A percentile compares a stretch with the other conserved stretches of the same genome.
These are phyloP conservation scores for Xylaria nigripes DNA, from an alignment of 495 filamentous ascomycete species.

Conservation along the genomic window DNA sequence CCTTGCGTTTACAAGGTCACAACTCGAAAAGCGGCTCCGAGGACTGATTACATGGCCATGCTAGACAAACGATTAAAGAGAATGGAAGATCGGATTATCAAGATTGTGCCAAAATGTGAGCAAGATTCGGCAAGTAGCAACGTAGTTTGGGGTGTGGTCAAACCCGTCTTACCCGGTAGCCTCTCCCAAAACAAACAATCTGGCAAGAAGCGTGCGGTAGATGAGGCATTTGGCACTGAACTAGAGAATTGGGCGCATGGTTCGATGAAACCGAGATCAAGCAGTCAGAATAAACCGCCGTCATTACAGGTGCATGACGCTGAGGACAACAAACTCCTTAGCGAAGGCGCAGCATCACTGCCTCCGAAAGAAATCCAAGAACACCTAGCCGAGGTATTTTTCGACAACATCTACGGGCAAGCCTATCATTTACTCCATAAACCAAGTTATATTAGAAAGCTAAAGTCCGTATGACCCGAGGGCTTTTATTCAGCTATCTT, in stretches of 20 bases:
- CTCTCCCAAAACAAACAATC: slow-evolving; percentile 41
- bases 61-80: slow-evolving; percentile 83
- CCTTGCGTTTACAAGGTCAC: slow-evolving; percentile 99
- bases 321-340: slow-evolving; percentile 64
- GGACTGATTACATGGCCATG: slow-evolving; percentile 99
- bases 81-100: slow-evolving; percentile 98
- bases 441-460: slow-evolving; percentile 85
- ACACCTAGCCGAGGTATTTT: slow-evolving; percentile 90
- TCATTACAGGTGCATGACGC: slow-evolving; percentile 54
- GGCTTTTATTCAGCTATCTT: neutral
- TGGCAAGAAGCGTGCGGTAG: slow-evolving; percentile 74
- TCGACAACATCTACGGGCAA: slow-evolving; percentile 93
- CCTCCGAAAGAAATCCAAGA: slow-evolving; percentile 87
- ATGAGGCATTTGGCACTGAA: slow-evolving; percentile 80
- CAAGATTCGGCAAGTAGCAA: slow-evolving; percentile 40
- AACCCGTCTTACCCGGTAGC: slow-evolving; percentile 61
- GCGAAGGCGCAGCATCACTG: slow-evolving; percentile 74
- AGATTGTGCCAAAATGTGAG: slow-evolving; percentile 84
- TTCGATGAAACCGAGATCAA: slow-evolving; percentile 37
- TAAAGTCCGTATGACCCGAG: slow-evolving; percentile 45
- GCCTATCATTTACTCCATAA: slow-evolving; percentile 94
- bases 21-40: slow-evolving; percentile 85
- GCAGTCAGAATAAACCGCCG: slow-evolving; percentile 42
- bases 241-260: slow-evolving; percentile 73
- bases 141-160: slow-evolving; percentile 54